Evolutionary conservation across 2,329 filamentous ascomycete species (phyloP).

Genomic region (Fusarium virguliforme): DNA sequence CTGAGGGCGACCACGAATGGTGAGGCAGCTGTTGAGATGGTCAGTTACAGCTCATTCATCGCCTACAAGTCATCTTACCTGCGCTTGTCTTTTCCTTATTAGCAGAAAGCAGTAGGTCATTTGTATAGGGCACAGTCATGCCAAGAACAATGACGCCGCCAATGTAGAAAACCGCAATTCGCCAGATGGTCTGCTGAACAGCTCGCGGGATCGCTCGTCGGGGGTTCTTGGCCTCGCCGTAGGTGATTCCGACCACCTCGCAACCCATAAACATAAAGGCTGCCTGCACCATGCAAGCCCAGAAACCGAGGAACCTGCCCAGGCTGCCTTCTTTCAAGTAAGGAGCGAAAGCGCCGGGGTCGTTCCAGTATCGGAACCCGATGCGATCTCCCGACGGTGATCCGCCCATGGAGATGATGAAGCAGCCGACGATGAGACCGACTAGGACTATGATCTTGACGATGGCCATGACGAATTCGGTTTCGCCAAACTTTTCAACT

Average conservation of each 20-base stretch:
- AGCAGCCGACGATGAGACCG: conserved; percentile 67
- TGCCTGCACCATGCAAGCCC: not conserved
- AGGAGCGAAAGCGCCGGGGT: conserved; percentile 62
- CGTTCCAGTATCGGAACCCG: conserved; percentile 59
- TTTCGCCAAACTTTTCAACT: conserved; percentile 68
- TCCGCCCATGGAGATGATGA: conserved; percentile 67
- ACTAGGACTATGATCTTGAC: conserved; percentile 73
- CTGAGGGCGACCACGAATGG: not conserved
- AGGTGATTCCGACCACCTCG: not conserved
- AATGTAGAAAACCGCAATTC: not conserved
- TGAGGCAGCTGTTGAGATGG: not conserved
- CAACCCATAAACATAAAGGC: not conserved
- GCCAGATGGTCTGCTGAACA: not conserved
- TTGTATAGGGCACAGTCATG: not conserved
- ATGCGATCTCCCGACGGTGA: conserved; percentile 58
- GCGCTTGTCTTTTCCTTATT: not conserved
- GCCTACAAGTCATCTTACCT: not conserved
- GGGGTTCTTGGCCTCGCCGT: not conserved
- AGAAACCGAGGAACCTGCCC: conserved; percentile 57
- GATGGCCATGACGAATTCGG: conserved; percentile 73
- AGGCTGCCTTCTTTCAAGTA: conserved; percentile 64
- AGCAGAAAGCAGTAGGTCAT: not conserved
- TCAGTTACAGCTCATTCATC: not conserved
- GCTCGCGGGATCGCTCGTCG: not conserved
- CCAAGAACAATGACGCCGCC: not conserved